Evolutionary conservation across 257 asterid genomes (phyloP).

Genomic region (Jacaranda copaia): DNA sequence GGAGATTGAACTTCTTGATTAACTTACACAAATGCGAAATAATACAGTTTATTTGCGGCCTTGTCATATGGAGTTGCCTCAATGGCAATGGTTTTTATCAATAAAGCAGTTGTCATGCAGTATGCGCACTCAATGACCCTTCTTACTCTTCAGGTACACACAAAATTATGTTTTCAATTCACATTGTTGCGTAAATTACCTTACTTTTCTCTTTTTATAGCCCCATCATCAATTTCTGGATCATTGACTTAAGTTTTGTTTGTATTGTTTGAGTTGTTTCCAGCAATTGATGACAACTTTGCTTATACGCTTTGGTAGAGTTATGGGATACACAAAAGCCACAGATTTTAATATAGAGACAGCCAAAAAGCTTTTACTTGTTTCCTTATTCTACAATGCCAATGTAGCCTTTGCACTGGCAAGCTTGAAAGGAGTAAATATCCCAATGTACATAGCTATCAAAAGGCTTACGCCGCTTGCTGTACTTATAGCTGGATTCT

Average conservation of each 20-base stretch:
- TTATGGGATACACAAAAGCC: conserved; percentile 77
- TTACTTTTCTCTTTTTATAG: background rate
- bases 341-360: conserved; percentile 70
- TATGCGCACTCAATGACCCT: conserved; percentile 89
- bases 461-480: conserved; percentile 98
- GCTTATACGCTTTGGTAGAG: conserved; percentile 86
- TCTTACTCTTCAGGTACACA: conserved; percentile 81
- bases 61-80: conserved; percentile 85
- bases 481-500: conserved; percentile 89
- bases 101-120: conserved; percentile 95
- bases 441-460: conserved; percentile 99
- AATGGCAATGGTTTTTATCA: conserved; percentile 98
- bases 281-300: conserved; percentile 91
- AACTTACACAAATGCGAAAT: conserved; percentile 25
- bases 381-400: conserved; percentile 95
- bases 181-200: background rate
- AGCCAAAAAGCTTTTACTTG: conserved; percentile 79
- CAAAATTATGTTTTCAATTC: background rate
- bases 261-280: conserved; percentile 45
- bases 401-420: conserved; percentile 98
- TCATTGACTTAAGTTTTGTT: conserved; percentile 50
- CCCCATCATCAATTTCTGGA: background rate
- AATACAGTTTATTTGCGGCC: conserved; percentile 74
- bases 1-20: conserved; percentile 9
- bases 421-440: conserved; percentile 96